Evolutionary conservation across 805 yeast genomes (phyloP).

Genomic region (Citeromyces matritensis): DNA sequence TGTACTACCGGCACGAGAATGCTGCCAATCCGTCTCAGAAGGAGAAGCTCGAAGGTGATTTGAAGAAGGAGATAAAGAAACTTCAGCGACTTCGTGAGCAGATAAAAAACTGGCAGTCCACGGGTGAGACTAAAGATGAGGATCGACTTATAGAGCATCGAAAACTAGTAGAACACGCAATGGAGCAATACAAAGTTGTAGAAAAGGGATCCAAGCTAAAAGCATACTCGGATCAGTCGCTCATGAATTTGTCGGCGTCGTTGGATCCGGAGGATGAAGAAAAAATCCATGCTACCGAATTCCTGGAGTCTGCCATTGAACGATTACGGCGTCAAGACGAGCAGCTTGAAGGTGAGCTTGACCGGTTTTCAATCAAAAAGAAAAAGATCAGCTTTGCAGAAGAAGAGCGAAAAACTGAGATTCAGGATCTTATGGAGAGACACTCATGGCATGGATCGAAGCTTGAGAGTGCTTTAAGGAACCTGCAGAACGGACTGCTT

Average conservation of each 20-base stretch:
- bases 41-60: conserved; percentile 39
- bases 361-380: conserved; percentile 26
- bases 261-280: conserved; percentile 56
- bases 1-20: conserved; percentile 36
- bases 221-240: conserved; percentile 42
- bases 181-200: conserved; percentile 47
- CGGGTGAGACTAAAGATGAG: conserved; percentile 32
- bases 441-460: conserved; percentile 69
- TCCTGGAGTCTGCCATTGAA: conserved; percentile 57
- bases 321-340: conserved; percentile 75
- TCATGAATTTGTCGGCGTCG: conserved; percentile 24
- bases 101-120: conserved; percentile 43
- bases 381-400: conserved; percentile 30
- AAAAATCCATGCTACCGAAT: conserved; percentile 57
- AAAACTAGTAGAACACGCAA: conserved; percentile 24
- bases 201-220: conserved; percentile 42
- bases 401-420: conserved; percentile 34
- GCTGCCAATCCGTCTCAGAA: conserved; percentile 35
- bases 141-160: conserved; percentile 30
- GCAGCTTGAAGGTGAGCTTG: conserved; percentile 57
- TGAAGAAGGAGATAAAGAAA: conserved; percentile 46
- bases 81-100: conserved; percentile 45
- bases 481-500: conserved; percentile 65
- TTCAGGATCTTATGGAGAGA: conserved; percentile 54
- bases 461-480: conserved; percentile 61